Evolutionary conservation across 495 filamentous ascomycete genomes (phyloP).

Genomic region (Letharia columbiana): DNA sequence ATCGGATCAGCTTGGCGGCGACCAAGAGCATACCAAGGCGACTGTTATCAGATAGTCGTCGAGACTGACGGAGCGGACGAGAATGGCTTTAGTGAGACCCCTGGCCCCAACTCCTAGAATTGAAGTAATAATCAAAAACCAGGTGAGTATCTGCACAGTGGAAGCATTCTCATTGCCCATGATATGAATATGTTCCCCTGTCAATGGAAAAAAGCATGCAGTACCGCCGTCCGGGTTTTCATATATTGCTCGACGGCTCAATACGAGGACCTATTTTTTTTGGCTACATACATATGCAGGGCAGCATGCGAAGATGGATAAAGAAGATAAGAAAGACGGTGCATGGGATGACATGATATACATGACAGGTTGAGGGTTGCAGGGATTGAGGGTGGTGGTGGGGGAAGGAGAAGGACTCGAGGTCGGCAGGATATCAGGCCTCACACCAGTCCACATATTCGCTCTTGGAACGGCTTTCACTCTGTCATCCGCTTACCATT

Average conservation of each 20-base stretch:
- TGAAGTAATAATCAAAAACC: slow-evolving; percentile 5
- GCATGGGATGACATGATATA: neutral
- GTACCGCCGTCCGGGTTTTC: neutral
- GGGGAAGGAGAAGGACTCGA: neutral
- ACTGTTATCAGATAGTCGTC: slow-evolving; percentile 2
- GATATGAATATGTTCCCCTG: neutral
- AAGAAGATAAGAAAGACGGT: neutral
- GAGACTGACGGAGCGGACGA: slow-evolving; percentile 5
- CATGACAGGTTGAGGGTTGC: neutral
- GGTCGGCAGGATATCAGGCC: too few relatives aligned
- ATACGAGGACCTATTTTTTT: neutral
- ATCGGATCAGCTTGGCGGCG: neutral
- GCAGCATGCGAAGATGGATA: neutral
- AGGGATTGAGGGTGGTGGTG: neutral
- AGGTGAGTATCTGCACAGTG: slow-evolving; percentile 5
- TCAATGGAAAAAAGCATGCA: neutral
- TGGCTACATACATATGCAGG: neutral
- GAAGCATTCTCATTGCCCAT: neutral
- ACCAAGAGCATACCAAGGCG: neutral
- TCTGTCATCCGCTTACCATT: too few relatives aligned
- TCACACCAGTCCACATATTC: too few relatives aligned
- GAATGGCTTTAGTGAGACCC: slow-evolving; percentile 2
- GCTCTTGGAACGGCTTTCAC: too few relatives aligned
- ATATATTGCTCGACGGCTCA: neutral
- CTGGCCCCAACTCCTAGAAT: neutral